Conservation (phyloP, 805 yeast species). For the Schwanniomyces sp. region DNA sequence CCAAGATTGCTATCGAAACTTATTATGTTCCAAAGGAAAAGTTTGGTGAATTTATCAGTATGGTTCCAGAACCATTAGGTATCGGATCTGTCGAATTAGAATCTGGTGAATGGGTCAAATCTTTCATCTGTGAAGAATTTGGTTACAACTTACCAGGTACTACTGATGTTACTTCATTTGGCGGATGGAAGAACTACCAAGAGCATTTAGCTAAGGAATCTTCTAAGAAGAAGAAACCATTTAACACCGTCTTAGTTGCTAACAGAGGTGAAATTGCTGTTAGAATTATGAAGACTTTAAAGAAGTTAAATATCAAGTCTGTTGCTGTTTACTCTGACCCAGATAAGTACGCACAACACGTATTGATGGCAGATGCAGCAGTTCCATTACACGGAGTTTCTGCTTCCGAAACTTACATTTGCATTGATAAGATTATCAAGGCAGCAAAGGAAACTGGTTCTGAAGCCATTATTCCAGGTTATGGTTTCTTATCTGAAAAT, state of each 20-base stretch:
- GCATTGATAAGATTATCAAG: constrained; percentile 77
- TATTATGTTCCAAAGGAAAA: constrained; percentile 76
- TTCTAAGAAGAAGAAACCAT: constrained; percentile 50
- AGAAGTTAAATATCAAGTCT: constrained; percentile 72
- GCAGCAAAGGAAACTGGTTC: constrained; percentile 86
- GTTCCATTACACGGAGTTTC: constrained; percentile 76
- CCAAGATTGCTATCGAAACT: constrained; percentile 71
- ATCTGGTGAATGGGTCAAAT: constrained; percentile 82
- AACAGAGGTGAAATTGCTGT: constrained; percentile 98
- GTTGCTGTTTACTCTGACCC: constrained; percentile 91
- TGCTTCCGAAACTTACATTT: constrained; percentile 89
- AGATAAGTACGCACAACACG: constrained; percentile 88
- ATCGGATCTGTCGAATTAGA: constrained; percentile 88
- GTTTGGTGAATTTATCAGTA: constrained; percentile 80
- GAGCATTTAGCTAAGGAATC: constrained; percentile 26
- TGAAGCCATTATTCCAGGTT: constrained; percentile 97
- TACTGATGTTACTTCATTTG: constrained; percentile 77
- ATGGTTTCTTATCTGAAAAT: constrained; percentile 94
- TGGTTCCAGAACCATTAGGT: constrained; percentile 95
- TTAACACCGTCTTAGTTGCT: constrained; percentile 85
- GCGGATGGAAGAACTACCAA: constrained; percentile 82
- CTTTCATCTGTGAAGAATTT: constrained; percentile 90
- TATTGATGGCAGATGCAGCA: constrained; percentile 76
- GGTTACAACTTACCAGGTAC: constrained; percentile 78
- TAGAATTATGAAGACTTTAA: constrained; percentile 84